Evolutionary conservation across 2,329 filamentous ascomycete species (phyloP), one percentile per base, ranked within the genome.

Genomic region (Paracamarosporium sp.): DNA sequence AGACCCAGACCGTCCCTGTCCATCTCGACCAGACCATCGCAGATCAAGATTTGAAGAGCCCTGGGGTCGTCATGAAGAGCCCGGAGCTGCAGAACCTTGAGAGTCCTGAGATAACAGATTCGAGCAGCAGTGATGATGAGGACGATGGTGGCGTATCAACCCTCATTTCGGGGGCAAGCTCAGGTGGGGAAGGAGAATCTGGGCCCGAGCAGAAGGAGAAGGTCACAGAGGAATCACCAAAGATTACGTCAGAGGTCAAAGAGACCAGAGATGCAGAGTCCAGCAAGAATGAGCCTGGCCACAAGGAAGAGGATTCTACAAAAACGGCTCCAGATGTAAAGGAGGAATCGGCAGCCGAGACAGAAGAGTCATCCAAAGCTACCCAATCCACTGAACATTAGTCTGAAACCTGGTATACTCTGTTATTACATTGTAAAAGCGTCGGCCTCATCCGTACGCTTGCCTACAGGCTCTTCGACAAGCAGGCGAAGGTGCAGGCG

Each of bases 31-130:
- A 28, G 31, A 61, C 67, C 13, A 63, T 59, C 20, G 65, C 62
- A 13, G 35, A 65, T 5, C 71, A 75, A 30, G 70, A 74, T 35
- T 48, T 65, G 12, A 67, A 66, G 27, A 73, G 72, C 53, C 70
- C 72, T 3, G 73, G 70, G 0, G 65, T 72, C 4, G 64, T 79
- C 36, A 76, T 79, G 72, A 78, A 78, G 67, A 78, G 75, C 46
- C 76, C 76, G 0, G 69, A 77, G 28, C 60, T 76, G 7, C 70
- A 70, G 27, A 74, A 77, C 20, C 60, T 78, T n/a, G 76, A 78
- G 27, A 79, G 76, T 41, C 76, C 76, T 1, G 71, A 74, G 11
- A 64, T 75, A 13, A 77, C 73, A 46, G 73, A 75, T 35, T 64
- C 64, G 5, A 70, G 69, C 48, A 76, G 72, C 50, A 75, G 74